Evolutionary conservation across 208 protist genomes (phyloP).

Genomic region (Wallacemonas sp.): DNA sequence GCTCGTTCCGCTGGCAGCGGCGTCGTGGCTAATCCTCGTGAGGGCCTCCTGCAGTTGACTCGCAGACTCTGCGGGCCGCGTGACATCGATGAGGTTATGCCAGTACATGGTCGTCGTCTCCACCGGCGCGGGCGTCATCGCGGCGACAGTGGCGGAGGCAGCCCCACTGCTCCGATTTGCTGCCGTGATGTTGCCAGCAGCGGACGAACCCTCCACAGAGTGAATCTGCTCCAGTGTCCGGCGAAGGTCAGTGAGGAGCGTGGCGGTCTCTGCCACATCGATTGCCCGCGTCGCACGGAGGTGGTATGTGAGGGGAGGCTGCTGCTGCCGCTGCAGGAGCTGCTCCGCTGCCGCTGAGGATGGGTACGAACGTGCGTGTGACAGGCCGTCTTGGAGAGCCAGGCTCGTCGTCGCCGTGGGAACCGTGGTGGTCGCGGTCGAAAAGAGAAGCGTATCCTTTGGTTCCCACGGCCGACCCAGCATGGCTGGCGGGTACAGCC

Average conservation of each 20-base stretch:
- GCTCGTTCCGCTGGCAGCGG: too few species aligned
- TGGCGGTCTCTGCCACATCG: not conserved
- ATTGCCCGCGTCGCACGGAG: not conserved
- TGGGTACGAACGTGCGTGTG: too few species aligned
- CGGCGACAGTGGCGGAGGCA: not conserved
- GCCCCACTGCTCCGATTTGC: not conserved
- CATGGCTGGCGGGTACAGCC: not conserved
- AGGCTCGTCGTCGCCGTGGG: too few species aligned
- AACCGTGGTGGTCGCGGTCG: too few species aligned
- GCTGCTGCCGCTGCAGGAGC: not conserved
- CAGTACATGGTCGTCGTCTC: too few species aligned
- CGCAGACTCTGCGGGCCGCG: conserved; percentile 7
- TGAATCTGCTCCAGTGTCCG: not conserved
- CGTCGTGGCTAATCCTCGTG: too few species aligned
- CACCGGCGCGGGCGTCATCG: not conserved
- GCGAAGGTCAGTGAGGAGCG: not conserved
- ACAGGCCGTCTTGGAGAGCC: too few species aligned
- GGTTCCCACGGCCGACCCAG: not conserved
- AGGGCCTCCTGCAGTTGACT: conserved; percentile 14
- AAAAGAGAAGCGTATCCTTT: conserved; percentile 4
- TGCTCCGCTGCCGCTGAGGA: not conserved
- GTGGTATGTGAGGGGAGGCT: not conserved
- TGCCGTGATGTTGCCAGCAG: not conserved
- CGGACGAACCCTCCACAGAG: not conserved
- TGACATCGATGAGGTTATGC: not conserved